A percentile compares a stretch with the other conserved stretches of the same genome.
Conservation (phyloP, 179 eudicot genomes). For the Spinacia oleracea region DNA sequence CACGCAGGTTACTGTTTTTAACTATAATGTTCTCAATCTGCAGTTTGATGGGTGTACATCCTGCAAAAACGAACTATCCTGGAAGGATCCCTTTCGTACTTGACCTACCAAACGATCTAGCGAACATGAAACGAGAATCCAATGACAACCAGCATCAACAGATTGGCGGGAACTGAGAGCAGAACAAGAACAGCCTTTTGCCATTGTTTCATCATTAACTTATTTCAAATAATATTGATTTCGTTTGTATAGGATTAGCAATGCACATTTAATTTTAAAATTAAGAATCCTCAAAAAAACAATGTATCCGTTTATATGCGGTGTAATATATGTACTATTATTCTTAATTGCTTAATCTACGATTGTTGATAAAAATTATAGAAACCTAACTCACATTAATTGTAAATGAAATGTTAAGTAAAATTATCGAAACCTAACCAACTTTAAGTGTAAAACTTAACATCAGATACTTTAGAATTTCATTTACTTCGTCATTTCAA, state of each 20-base stretch:
- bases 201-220: background rate
- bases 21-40: background rate
- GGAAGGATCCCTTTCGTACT: slow-evolving; percentile 22
- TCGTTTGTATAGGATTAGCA: background rate
- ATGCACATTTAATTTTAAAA: background rate
- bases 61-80: slow-evolving; percentile 19
- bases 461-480: too few relatives aligned
- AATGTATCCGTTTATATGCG: background rate
- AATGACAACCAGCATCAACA: background rate
- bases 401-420: too few relatives aligned
- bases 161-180: background rate
- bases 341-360: too few relatives aligned
- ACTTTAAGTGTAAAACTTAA: too few relatives aligned
- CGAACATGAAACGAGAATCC: slow-evolving; percentile 14
- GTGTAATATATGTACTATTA: background rate
- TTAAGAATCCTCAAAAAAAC: background rate
- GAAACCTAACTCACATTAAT: too few relatives aligned
- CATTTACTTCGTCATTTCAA: too few relatives aligned
- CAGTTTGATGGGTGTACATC: slow-evolving; percentile 29
- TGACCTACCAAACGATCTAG: slow-evolving; percentile 17
- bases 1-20: background rate
- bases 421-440: too few relatives aligned
- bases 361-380: too few relatives aligned
- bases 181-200: background rate
- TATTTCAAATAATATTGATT: background rate